Evolutionary conservation across 495 filamentous ascomycete species (phyloP), one percentile per base, ranked within the genome.

Genomic region (Daldinia vernicosa): DNA sequence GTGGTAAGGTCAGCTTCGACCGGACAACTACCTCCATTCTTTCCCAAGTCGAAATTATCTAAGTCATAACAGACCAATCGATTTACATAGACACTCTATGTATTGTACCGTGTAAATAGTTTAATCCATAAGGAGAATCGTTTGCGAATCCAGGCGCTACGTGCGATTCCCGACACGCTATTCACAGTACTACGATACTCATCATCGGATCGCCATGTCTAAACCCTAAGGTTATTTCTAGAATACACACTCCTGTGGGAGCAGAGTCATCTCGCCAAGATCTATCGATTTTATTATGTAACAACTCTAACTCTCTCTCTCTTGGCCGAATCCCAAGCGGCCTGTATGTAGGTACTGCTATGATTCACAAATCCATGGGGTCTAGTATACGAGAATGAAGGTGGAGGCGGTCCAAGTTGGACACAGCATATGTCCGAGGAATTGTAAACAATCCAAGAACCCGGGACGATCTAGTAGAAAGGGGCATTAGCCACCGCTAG

Each of bases 401-500:
- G 63, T 60, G 59, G 59, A 64, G 53, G 50, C 14, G 7, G 19
- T 47, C 43, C 43, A 19, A 47, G 19, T 47, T 47, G 19, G 4
- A 47, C 17, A 22, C 17, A 47, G 6, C 19, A 47, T 37, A 22
- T 14, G 27, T 59, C 50, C 22, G 35, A 50, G 19, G 17, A 45
- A 63, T 52, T 51, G 30, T 58, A 54, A 54, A 67, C 28, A 50
- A 37, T 50, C 55, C 30, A 61, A 66, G 53, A 59, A 24, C 22
- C 5, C 24, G 24, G 24, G 37, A 33, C 52, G 22, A 56, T 14
- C 30, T 65, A n/a, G 11, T 55, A 26, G 30, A 67, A 69, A 69
- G 51, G 65, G 50, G 65, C 37, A 11, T 37, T 40, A 66, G 61
- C 70, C 70, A 73, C 70, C 70, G 70, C 70, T 73, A 73, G 60